Conservation (phyloP, 352 stramenopile genomes). For the Globisporangium cylindrosporum region DNA sequence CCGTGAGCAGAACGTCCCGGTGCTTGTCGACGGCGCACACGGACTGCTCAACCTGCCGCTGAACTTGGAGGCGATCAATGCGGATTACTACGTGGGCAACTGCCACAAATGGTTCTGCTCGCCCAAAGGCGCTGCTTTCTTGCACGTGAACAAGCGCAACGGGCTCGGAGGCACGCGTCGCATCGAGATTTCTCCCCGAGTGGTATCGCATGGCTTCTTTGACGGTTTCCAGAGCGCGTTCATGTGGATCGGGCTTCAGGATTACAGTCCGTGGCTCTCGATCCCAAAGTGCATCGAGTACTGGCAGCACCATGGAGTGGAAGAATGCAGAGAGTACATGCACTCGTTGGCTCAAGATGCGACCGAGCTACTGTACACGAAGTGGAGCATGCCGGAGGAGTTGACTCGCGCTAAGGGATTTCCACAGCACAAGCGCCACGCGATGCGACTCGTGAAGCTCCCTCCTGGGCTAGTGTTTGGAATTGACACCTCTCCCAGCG, state of each 20-base stretch:
- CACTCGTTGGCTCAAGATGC: slow-evolving; percentile 49
- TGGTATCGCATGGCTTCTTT: slow-evolving; percentile 91
- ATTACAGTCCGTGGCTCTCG: slow-evolving; percentile 88
- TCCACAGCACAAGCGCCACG: slow-evolving; percentile 56
- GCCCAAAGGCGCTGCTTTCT: slow-evolving; percentile 82
- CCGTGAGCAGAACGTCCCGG: slow-evolving; percentile 39
- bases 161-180: slow-evolving; percentile 16
- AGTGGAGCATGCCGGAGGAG: slow-evolving; percentile 50
- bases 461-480: slow-evolving; percentile 54
- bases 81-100: slow-evolving; percentile 94
- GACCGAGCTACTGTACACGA: slow-evolving; percentile 57
- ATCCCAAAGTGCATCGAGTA: slow-evolving; percentile 83
- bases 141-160: slow-evolving; percentile 69
- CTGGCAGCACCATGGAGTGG: slow-evolving; percentile 64
- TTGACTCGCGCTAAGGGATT: slow-evolving; percentile 31
- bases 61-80: slow-evolving; percentile 53
- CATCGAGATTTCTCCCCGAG: slow-evolving; percentile 49
- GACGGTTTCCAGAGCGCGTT: slow-evolving; percentile 90
- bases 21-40: slow-evolving; percentile 92
- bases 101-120: slow-evolving; percentile 95
- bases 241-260: slow-evolving; percentile 91
- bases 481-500: slow-evolving; percentile 18
- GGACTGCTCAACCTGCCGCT: slow-evolving; percentile 81
- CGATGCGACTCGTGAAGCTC: slow-evolving; percentile 77
- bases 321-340: slow-evolving; percentile 58